Conservation (phyloP, 1,284 basidiomycete species). For the Rhodotorula sp. region DNA sequence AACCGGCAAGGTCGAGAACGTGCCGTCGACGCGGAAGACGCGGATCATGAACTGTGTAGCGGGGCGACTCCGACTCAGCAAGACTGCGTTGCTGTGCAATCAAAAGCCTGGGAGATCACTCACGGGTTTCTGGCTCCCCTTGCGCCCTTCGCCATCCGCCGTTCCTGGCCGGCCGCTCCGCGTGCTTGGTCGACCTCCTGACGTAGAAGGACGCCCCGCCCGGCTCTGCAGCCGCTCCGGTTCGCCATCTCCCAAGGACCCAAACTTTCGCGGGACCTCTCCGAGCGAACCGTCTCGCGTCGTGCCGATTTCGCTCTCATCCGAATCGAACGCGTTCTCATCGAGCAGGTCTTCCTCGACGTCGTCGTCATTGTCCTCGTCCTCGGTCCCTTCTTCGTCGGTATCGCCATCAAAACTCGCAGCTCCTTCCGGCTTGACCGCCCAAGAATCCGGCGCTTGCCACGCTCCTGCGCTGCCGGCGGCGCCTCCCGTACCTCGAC, state of each 20-base stretch:
- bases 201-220: constrained; percentile 21
- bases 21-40: constrained; percentile 42
- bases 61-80: background rate
- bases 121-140: constrained; percentile 37
- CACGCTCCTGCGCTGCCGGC: constrained; percentile 46
- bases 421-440: constrained; percentile 54
- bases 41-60: constrained; percentile 41
- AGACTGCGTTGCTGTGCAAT: too few species aligned
- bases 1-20: constrained; percentile 43
- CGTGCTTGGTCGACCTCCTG: constrained; percentile 25
- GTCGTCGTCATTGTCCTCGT: constrained; percentile 46
- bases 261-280: constrained; percentile 28
- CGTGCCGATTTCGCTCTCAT: constrained; percentile 24
- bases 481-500: constrained; percentile 3
- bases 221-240: background rate
- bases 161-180: constrained; percentile 39
- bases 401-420: constrained; percentile 46
- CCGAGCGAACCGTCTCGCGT: constrained; percentile 7
- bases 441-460: constrained; percentile 58
- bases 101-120: background rate
- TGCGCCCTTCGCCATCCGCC: constrained; percentile 31
- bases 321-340: constrained; percentile 46
- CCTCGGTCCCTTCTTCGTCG: constrained; percentile 45
- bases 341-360: constrained; percentile 47
- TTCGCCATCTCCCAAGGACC: constrained; percentile 1